Conservation (phyloP, 2,329 filamentous ascomycete species). For the Volutella citrinella region DNA sequence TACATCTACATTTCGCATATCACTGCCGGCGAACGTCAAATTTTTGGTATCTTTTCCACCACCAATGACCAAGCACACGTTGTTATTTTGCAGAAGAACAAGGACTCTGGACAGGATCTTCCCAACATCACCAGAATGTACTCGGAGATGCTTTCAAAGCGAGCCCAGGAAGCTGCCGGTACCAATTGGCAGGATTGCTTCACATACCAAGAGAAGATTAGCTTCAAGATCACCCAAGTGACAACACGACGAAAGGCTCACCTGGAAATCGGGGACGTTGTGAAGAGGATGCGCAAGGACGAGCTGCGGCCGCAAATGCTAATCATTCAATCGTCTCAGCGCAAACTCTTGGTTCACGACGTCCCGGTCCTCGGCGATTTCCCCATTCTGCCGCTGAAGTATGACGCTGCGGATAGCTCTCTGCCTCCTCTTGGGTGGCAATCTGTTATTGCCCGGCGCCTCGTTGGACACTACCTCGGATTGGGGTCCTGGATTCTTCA, state of each 20-base stretch:
- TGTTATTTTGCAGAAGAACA: conserved; percentile 79
- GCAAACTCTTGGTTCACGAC: conserved; percentile 76
- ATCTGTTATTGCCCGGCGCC: conserved; percentile 76
- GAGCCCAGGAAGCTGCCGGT: conserved; percentile 62
- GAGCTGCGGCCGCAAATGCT: conserved; percentile 77
- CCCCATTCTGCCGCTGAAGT: conserved; percentile 76
- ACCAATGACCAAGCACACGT: conserved; percentile 77
- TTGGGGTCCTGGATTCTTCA: conserved; percentile 92
- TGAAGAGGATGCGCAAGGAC: conserved; percentile 88
- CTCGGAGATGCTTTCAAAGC: conserved; percentile 66
- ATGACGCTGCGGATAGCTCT: conserved; percentile 80
- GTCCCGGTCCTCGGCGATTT: conserved; percentile 81
- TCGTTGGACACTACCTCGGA: conserved; percentile 87
- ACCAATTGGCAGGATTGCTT: conserved; percentile 79
- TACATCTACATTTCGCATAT: conserved; percentile 95
- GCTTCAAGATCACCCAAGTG: conserved; percentile 83
- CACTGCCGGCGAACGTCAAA: conserved; percentile 82
- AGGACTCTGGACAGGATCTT: conserved; percentile 74
- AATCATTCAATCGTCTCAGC: conserved; percentile 87
- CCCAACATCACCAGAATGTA: conserved; percentile 92
- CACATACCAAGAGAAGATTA: conserved; percentile 79
- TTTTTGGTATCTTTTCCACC: conserved; percentile 92
- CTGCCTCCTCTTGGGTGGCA: conserved; percentile 95
- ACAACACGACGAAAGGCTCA: conserved; percentile 87
- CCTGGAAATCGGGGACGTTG: conserved; percentile 79